Evolutionary conservation across 352 stramenopile genomes (phyloP).

Genomic region (Phytophthora syringae): DNA sequence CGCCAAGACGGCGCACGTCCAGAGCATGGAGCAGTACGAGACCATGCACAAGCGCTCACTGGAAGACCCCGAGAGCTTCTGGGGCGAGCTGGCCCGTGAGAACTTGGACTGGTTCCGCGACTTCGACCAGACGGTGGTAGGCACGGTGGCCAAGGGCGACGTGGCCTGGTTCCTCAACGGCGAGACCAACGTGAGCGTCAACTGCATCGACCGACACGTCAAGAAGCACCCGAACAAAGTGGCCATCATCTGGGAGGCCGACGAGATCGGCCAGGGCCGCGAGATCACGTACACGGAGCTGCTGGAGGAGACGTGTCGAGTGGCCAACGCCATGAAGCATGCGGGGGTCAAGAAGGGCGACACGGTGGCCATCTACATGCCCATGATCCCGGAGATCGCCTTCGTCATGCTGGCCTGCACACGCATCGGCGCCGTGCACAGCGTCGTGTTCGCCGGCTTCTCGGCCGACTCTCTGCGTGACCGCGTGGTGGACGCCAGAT

Average conservation of each 20-base stretch:
- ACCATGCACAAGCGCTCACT: conserved; percentile 87
- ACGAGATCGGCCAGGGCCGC: conserved; percentile 91
- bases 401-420: conserved; percentile 98
- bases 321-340: conserved; percentile 95
- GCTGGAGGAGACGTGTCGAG: conserved; percentile 69
- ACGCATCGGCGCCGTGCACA: conserved; percentile 97
- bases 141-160: conserved; percentile 90
- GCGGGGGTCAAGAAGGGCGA: conserved; percentile 89
- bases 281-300: conserved; percentile 51
- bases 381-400: conserved; percentile 97
- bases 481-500: conserved; percentile 91
- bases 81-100: conserved; percentile 87
- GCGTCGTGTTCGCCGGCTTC: conserved; percentile 98
- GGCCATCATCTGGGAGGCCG: conserved; percentile 97
- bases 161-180: conserved; percentile 94
- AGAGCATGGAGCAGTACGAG: conserved; percentile 80
- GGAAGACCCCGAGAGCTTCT: conserved; percentile 91
- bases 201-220: conserved; percentile 96
- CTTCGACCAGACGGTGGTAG: conserved; percentile 88
- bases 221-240: conserved; percentile 76
- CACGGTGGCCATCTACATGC: conserved; percentile 98
- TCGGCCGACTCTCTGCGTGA: conserved; percentile 94
- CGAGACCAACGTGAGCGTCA: conserved; percentile 94
- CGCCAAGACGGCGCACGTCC: conserved; percentile 65
- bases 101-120: conserved; percentile 94